phyloP scores from a whole-genome alignment of 345 rosid genomes.

The Fremontodendron californicum region DNA sequence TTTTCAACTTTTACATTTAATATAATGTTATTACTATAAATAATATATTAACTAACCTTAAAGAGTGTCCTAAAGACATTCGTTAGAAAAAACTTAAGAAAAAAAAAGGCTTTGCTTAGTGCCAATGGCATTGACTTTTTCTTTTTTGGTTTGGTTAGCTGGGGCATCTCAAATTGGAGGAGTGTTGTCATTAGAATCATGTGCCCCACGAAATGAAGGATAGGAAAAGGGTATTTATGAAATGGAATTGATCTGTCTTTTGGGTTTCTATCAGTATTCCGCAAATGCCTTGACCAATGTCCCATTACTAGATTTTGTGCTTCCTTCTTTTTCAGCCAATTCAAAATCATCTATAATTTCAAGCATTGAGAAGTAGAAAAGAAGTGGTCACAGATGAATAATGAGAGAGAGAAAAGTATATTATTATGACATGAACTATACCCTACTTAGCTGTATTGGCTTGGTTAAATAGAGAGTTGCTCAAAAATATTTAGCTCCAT shows the following conservation, averaged over 20 bases:
- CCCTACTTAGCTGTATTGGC: background rate
- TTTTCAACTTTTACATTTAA: too few relatives aligned
- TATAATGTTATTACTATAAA: too few relatives aligned
- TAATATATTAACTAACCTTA: too few relatives aligned
- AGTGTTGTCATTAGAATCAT: background rate
- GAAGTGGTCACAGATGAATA: background rate
- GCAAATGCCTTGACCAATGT: background rate
- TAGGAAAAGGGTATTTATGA: background rate
- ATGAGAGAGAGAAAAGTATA: background rate
- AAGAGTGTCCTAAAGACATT: too few relatives aligned
- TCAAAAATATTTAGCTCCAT: background rate
- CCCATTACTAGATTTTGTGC: background rate
- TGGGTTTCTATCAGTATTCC: background rate
- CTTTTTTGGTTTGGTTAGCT: background rate
- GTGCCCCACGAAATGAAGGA: constrained; percentile 5
- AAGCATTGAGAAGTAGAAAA: background rate
- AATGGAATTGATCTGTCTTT: background rate
- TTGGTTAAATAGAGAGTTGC: background rate
- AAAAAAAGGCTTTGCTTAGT: background rate
- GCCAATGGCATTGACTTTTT: background rate
- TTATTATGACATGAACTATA: background rate
- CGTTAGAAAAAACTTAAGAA: too few relatives aligned
- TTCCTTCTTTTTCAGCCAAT: background rate
- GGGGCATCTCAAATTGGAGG: background rate
- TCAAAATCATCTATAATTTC: background rate